phyloP scores from a whole-genome alignment of 768 basidiomycete species.

The Collybia nuda region DNA sequence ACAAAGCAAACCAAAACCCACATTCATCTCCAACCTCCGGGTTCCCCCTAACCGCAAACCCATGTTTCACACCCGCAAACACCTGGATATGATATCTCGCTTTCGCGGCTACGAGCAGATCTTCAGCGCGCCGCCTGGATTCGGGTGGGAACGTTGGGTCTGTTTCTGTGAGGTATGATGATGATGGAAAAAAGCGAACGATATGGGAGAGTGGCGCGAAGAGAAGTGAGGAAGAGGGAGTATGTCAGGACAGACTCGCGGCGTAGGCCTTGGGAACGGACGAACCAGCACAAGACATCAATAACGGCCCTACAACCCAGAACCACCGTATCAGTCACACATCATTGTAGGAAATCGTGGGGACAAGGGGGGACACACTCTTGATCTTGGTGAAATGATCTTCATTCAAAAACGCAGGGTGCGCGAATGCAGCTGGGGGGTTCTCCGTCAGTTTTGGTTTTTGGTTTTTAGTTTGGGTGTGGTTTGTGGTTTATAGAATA shows the following conservation, averaged over 20 bases:
- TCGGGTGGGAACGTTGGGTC: conserved; percentile 53
- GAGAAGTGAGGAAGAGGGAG: too few relatives aligned
- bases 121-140: conserved; percentile 56
- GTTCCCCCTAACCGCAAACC: conserved; percentile 49
- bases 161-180: too few relatives aligned
- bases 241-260: too few relatives aligned
- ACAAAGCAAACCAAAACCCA: conserved; percentile 22
- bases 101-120: conserved; percentile 50
- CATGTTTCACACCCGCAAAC: conserved; percentile 50
- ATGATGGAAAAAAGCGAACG: too few relatives aligned
- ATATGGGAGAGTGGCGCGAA: too few relatives aligned
- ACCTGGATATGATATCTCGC: conserved; percentile 56
- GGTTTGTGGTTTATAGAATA: background rate
- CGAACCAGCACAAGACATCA: conserved; percentile 55
- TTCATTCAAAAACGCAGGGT: conserved; percentile 49
- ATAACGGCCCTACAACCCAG: conserved; percentile 43
- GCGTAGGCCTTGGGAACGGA: too few relatives aligned
- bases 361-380: conserved; percentile 37
- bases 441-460: background rate
- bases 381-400: conserved; percentile 47
- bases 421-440: conserved; percentile 49
- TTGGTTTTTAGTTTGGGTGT: too few relatives aligned
- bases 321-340: too few relatives aligned
- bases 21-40: conserved; percentile 38
- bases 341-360: too few relatives aligned